Percentiles rank a stretch among this genome's conserved stretches.
Conservation (phyloP, 2,329 filamentous ascomycete species). For the Dendrostoma leiphaemia region DNA sequence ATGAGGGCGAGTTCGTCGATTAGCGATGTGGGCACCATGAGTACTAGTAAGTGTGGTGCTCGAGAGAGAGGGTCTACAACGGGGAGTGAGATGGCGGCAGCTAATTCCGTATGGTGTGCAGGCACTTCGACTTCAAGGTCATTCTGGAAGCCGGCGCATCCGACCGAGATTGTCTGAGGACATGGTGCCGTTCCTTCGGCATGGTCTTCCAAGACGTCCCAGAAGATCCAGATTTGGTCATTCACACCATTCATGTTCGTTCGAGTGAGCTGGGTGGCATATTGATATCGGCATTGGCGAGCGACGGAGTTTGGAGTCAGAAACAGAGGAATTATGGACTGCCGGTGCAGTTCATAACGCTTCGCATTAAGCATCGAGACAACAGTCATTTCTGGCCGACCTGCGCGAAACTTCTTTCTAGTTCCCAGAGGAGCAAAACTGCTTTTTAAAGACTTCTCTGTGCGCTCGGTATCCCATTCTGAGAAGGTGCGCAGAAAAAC, state of each 20-base stretch:
- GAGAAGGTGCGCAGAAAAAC: no score
- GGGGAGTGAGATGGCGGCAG: not conserved
- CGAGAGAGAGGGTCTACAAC: not conserved
- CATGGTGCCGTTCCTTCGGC: no score
- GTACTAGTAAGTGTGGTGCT: not conserved
- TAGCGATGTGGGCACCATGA: not conserved
- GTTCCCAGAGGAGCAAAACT: no score
- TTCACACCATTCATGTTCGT: no score
- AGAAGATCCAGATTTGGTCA: no score
- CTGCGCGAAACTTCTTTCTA: no score
- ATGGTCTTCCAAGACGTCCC: no score
- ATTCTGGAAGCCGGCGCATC: conserved; percentile 11
- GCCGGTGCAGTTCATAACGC: not conserved
- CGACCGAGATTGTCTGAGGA: conserved; percentile 7
- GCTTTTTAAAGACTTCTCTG: no score
- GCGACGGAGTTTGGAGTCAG: not conserved
- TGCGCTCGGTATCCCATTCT: no score
- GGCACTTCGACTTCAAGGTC: conserved; percentile 11
- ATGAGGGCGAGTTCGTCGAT: not conserved
- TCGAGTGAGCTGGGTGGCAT: not conserved
- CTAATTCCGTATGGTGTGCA: not conserved
- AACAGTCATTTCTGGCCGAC: no score
- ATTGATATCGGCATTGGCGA: not conserved
- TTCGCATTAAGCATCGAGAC: no score
- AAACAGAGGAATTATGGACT: not conserved